phyloP scores from a whole-genome alignment of 768 basidiomycete species.

The Termitomyces sp. region DNA sequence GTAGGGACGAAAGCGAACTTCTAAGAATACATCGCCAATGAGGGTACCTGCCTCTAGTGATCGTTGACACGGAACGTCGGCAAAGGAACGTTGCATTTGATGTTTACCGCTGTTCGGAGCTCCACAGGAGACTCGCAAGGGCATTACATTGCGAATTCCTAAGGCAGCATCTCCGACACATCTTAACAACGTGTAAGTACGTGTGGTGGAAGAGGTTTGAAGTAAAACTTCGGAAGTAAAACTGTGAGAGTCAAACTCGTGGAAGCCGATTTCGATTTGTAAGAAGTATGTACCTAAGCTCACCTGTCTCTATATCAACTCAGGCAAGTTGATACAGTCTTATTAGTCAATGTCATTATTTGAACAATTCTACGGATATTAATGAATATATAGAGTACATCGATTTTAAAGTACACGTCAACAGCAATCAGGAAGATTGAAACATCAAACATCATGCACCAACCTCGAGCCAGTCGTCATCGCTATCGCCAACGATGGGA shows the following conservation, averaged over 20 bases:
- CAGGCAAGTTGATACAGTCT: neutral
- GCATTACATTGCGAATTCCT: too few species aligned
- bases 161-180: too few species aligned
- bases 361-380: neutral
- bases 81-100: neutral
- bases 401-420: neutral
- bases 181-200: too few species aligned
- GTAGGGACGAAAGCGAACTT: neutral
- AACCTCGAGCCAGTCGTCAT: neutral
- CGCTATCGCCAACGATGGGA: neutral
- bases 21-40: neutral
- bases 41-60: neutral
- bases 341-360: neutral
- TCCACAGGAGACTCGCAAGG: neutral
- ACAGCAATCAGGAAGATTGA: neutral
- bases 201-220: too few species aligned
- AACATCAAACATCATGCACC: too few species aligned
- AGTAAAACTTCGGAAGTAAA: too few species aligned
- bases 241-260: too few species aligned
- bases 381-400: neutral
- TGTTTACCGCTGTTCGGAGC: neutral
- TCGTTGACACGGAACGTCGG: neutral
- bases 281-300: neutral
- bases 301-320: neutral
- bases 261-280: neutral